A percentile compares a stretch with the other conserved stretches of the same genome.
These are phyloP conservation scores for Theobroma grandiflorum DNA, from an alignment of 441 rosid species.

Conservation along the genomic window DNA sequence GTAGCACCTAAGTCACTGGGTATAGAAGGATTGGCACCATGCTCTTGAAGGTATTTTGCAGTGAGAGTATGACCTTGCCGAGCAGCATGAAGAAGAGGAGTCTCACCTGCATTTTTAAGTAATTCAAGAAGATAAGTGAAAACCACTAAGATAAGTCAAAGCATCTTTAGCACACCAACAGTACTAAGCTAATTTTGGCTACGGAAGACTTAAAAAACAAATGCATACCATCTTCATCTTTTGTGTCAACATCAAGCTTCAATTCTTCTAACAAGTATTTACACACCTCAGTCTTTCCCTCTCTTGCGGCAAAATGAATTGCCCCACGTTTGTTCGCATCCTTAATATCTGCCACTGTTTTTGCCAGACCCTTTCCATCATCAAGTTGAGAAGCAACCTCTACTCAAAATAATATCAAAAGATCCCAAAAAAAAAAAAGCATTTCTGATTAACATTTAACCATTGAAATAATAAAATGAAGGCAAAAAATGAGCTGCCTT, in stretches of 20 bases:
- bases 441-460: conserved; percentile 17
- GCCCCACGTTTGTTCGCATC: conserved; percentile 97
- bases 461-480: not conserved
- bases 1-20: conserved; percentile 88
- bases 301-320: conserved; percentile 94
- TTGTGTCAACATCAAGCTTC: conserved; percentile 66
- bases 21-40: conserved; percentile 71
- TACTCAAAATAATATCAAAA: conserved; percentile 34
- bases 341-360: conserved; percentile 78
- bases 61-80: conserved; percentile 84
- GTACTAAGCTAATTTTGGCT: not conserved
- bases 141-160: not conserved
- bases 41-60: conserved; percentile 77
- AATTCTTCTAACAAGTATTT: conserved; percentile 84
- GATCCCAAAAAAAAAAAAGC: not conserved
- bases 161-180: not conserved
- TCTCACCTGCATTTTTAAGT: conserved; percentile 66
- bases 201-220: not conserved
- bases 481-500: conserved; percentile 27
- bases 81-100: conserved; percentile 93
- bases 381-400: conserved; percentile 79
- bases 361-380: conserved; percentile 74
- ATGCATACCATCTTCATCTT: conserved; percentile 82
- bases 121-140: not conserved
- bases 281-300: conserved; percentile 85